Evolutionary conservation across 2,329 filamentous ascomycete genomes (phyloP).

Genomic region (Sclerotinia subarctica): DNA sequence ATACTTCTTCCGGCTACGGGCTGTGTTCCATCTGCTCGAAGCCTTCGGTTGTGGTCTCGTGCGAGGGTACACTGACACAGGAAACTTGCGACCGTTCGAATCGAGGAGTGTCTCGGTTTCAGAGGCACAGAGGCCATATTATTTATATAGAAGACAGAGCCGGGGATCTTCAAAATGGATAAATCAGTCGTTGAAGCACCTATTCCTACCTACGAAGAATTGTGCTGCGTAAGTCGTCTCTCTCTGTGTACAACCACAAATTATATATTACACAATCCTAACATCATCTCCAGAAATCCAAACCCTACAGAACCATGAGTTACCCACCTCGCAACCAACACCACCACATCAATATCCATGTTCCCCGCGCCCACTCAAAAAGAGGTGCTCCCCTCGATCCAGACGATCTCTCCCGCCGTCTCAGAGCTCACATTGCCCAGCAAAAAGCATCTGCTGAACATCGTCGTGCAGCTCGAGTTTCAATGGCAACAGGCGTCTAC

Average conservation of each 20-base stretch:
- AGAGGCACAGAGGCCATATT: constrained; percentile 14
- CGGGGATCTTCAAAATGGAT: neutral
- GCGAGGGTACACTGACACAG: constrained; percentile 5
- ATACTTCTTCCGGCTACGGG: constrained; percentile 7
- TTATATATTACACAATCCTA: neutral
- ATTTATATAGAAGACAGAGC: neutral
- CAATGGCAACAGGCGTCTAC: constrained; percentile 37
- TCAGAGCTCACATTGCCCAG: constrained; percentile 50
- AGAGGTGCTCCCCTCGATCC: constrained; percentile 48
- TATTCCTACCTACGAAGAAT: constrained; percentile 1
- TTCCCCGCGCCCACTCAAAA: constrained; percentile 31
- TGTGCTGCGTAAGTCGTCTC: constrained; percentile 1
- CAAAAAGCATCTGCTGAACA: constrained; percentile 43
- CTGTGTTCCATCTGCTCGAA: constrained; percentile 17
- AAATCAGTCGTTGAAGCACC: neutral
- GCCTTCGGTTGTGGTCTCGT: constrained; percentile 15
- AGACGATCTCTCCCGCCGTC: constrained; percentile 52
- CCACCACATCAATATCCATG: constrained; percentile 12
- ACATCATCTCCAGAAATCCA: neutral
- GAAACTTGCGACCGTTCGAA: constrained; percentile 1
- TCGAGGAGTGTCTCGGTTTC: constrained; percentile 11
- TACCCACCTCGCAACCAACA: constrained; percentile 26
- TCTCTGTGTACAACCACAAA: neutral
- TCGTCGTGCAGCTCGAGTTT: constrained; percentile 27
- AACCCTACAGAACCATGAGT: constrained; percentile 32